Percentiles rank a stretch among this genome's conserved stretches.
phyloP scores from a whole-genome alignment of 495 filamentous ascomycete species.

The Penicilliopsis zonata region DNA sequence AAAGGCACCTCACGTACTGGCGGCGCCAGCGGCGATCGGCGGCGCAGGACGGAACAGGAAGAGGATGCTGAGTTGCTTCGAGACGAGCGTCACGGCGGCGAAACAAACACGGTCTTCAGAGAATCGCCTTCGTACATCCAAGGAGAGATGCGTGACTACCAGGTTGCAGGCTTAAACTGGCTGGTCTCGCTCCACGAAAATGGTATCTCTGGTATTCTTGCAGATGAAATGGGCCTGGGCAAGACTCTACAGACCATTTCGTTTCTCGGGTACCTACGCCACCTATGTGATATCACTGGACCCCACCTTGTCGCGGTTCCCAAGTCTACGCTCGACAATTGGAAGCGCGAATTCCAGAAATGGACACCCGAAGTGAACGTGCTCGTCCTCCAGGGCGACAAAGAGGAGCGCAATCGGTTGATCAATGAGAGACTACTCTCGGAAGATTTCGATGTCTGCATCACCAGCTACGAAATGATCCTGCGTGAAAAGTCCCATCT shows the following conservation, averaged over 20 bases:
- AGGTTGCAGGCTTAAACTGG: slow-evolving; percentile 92
- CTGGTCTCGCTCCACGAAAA: slow-evolving; percentile 97
- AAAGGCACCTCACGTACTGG: slow-evolving; percentile 67
- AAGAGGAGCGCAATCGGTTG: slow-evolving; percentile 79
- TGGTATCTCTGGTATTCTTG: slow-evolving; percentile 93
- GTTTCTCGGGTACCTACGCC: slow-evolving; percentile 91
- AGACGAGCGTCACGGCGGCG: slow-evolving; percentile 78
- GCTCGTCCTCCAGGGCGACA: slow-evolving; percentile 86
- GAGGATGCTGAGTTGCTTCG: slow-evolving; percentile 92
- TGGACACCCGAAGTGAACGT: slow-evolving; percentile 97
- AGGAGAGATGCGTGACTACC: slow-evolving; percentile 89
- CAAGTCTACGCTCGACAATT: slow-evolving; percentile 97
- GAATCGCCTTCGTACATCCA: slow-evolving; percentile 85
- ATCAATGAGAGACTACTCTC: slow-evolving; percentile 86
- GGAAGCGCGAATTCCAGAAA: slow-evolving; percentile 83
- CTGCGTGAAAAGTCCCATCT: slow-evolving; percentile 88
- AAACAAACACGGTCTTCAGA: slow-evolving; percentile 78
- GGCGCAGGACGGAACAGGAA: slow-evolving; percentile 88
- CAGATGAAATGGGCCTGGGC: slow-evolving; percentile 94
- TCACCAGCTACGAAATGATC: slow-evolving; percentile 96
- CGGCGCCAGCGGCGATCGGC: slow-evolving; percentile 69
- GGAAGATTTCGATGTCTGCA: slow-evolving; percentile 87
- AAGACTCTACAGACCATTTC: slow-evolving; percentile 86
- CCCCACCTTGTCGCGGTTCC: slow-evolving; percentile 93
- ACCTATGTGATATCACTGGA: slow-evolving; percentile 73